phyloP scores from a whole-genome alignment of 192 early-diverging fungal genomes.

The Cetraspora pellucida region DNA sequence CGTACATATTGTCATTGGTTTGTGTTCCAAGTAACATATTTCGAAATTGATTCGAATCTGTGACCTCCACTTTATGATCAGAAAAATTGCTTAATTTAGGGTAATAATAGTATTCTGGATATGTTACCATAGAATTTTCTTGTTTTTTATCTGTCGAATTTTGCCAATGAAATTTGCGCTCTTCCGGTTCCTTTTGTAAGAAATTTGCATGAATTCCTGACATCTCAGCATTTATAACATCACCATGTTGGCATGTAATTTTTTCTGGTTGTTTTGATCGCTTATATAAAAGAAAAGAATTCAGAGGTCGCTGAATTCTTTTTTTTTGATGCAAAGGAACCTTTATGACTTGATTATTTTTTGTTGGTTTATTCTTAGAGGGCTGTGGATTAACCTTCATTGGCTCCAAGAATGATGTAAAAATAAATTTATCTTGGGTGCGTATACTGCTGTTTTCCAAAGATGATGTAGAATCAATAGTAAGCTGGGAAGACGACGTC shows the following conservation, averaged over 20 bases:
- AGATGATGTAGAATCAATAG: conserved; percentile 30
- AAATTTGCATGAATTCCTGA: conserved; percentile 10
- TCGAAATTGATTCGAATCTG: too few relatives aligned
- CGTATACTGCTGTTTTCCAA: conserved; percentile 27
- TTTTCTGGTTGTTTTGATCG: conserved; percentile 6
- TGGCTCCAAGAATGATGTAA: conserved; percentile 25
- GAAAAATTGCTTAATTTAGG: too few relatives aligned
- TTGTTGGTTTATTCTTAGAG: not conserved
- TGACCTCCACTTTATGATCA: too few relatives aligned
- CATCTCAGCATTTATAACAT: conserved; percentile 8
- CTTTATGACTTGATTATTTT: not conserved
- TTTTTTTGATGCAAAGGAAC: not conserved
- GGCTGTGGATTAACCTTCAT: conserved; percentile 9
- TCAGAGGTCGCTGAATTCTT: conserved; percentile 14
- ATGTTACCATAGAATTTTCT: conserved; percentile 7
- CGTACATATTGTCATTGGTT: too few relatives aligned
- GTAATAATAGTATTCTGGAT: conserved; percentile 24
- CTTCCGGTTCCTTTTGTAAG: conserved; percentile 10
- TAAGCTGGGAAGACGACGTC: not conserved
- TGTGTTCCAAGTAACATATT: too few relatives aligned
- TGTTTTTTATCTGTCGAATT: conserved; percentile 20
- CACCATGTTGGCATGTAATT: not conserved
- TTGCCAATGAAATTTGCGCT: conserved; percentile 12
- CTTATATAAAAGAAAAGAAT: conserved; percentile 33
- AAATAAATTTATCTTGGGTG: conserved; percentile 30